Evolutionary conservation across 2,329 filamentous ascomycete species (phyloP), one percentile per base, ranked within the genome.

Genomic region (Ilyonectria robusta): DNA sequence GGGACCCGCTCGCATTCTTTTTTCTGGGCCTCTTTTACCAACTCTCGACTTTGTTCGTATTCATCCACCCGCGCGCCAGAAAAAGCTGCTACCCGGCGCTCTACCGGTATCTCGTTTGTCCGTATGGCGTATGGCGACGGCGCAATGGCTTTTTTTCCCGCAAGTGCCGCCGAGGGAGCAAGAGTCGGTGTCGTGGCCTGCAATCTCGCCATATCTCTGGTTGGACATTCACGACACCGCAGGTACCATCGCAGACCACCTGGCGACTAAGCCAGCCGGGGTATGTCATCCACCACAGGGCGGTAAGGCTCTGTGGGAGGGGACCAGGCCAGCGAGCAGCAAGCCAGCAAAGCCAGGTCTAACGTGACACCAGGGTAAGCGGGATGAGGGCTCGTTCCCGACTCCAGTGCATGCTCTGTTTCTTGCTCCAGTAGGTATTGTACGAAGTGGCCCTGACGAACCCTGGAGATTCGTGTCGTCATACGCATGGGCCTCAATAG

Each of bases 351-450:
- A 56, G 53, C 64, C 64, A 66, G 64, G 53, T 59, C 62, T 54
- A 58, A 66, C 64, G 64, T 66, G 59, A 66, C 54, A 63, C 64
- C 40, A 19, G 58, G 63, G 63, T 61, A 55, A 47, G 57, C 62
- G 23, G 58, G 57, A 53, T 31, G 35, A 56, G 50, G 31, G 19
- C 44, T 35, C 51, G 21, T n/a, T 54, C 6, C n/a, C 47, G 19
- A 46, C 29, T 42, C n/a, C 44, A 50, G 48, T 65, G 19, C 11
- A 42, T 65, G 19, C 11, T 37, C 26, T 2, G 23, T 33, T 57
- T 33, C 42, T 63, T 17, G 42, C 33, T 53, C 13, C 48, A 53
- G n/a, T 35, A 31, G 33, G 1, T 37, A 37, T 4, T 37, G 17
- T 51, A 35, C 48, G n/a, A 33, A 33, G 29, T n/a, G 31, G 7